Conservation (phyloP, 2,329 filamentous ascomycete genomes). For the Pyrenochaeta sp. region DNA sequence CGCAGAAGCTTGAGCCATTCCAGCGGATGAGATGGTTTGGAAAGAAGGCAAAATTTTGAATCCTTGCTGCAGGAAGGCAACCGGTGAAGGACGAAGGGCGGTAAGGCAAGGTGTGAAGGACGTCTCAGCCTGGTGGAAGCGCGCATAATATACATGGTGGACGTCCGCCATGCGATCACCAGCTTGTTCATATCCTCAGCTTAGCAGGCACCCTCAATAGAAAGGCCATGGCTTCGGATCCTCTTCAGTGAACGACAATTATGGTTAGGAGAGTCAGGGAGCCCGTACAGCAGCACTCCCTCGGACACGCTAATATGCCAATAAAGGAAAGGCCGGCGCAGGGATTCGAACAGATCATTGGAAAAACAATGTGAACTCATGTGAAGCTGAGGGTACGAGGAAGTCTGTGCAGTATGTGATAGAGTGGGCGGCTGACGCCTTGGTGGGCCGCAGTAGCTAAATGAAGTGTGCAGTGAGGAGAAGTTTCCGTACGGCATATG, state of each 20-base stretch:
- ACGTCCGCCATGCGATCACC: neutral
- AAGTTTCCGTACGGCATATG: too few species aligned
- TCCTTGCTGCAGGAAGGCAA: neutral
- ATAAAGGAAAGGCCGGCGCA: too few species aligned
- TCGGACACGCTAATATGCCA: neutral
- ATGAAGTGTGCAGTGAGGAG: too few species aligned
- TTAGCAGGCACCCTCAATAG: neutral
- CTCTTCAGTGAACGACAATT: neutral
- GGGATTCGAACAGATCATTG: too few species aligned
- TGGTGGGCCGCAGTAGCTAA: too few species aligned
- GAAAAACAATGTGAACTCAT: too few species aligned
- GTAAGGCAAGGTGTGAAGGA: slow-evolving; percentile 1
- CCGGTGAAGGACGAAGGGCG: neutral
- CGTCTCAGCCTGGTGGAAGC: neutral
- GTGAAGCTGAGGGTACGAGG: too few species aligned
- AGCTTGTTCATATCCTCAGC: slow-evolving; percentile 1
- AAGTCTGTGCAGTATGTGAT: too few species aligned
- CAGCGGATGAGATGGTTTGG: too few species aligned
- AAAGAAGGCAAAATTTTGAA: too few species aligned
- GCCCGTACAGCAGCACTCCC: neutral
- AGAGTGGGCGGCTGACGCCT: too few species aligned
- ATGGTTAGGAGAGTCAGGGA: neutral
- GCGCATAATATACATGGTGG: neutral
- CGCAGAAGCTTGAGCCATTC: too few species aligned
- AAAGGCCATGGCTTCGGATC: neutral